A percentile compares a stretch with the other conserved stretches of the same genome.
phyloP scores from a whole-genome alignment of 2,329 filamentous ascomycete species.

The Arachnomyces sp. region DNA sequence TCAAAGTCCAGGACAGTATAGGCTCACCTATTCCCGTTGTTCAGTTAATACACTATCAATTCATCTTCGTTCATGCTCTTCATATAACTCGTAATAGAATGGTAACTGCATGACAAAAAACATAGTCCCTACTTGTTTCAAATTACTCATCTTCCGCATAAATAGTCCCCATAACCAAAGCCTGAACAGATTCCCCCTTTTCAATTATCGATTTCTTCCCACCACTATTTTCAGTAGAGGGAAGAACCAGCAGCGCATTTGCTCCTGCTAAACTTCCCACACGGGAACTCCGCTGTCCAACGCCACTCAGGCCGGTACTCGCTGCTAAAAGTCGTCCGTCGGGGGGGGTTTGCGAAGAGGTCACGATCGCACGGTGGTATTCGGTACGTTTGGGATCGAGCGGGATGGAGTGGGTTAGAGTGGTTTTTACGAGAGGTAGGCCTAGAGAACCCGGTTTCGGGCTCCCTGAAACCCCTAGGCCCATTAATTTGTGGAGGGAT shows the following conservation, averaged over 20 bases:
- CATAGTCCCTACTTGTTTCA: too few relatives aligned
- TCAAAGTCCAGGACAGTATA: too few relatives aligned
- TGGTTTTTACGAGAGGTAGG: slow-evolving; percentile 64
- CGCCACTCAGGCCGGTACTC: slow-evolving; percentile 64
- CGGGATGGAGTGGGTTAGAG: slow-evolving; percentile 62
- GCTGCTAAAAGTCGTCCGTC: slow-evolving; percentile 65
- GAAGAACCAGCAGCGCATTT: slow-evolving; percentile 70
- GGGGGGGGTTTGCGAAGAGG: slow-evolving; percentile 41
- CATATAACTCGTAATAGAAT: too few relatives aligned
- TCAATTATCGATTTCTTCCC: slow-evolving; percentile 47
- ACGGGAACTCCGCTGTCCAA: slow-evolving; percentile 70
- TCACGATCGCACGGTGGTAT: slow-evolving; percentile 79
- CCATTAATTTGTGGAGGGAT: slow-evolving; percentile 68
- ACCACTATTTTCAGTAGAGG: slow-evolving; percentile 2
- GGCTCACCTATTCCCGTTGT: too few relatives aligned
- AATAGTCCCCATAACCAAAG: slow-evolving; percentile 64
- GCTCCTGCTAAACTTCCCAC: slow-evolving; percentile 84
- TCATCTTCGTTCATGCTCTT: too few relatives aligned
- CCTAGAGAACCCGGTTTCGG: slow-evolving; percentile 54
- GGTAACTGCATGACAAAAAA: too few relatives aligned
- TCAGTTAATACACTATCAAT: too few relatives aligned
- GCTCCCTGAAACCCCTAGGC: slow-evolving; percentile 46
- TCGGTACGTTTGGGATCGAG: slow-evolving; percentile 73
- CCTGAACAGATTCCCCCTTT: slow-evolving; percentile 66
- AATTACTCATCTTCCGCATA: too few relatives aligned